Evolutionary conservation across 495 filamentous ascomycete species (phyloP), one percentile per base, ranked within the genome.

Genomic region (Barbatosphaeria neglecta): DNA sequence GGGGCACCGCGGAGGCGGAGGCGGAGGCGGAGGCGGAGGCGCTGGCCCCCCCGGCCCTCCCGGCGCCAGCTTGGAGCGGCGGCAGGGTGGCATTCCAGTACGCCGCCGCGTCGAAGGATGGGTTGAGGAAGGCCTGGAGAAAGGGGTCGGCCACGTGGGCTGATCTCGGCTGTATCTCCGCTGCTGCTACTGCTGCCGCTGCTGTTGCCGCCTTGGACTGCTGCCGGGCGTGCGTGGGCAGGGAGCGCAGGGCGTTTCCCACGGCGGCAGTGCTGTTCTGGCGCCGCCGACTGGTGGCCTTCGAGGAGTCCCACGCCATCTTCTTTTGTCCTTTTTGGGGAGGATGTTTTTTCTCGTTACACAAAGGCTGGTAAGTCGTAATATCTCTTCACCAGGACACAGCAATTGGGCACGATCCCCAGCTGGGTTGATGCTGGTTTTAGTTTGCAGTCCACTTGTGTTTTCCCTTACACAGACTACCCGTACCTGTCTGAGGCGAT

Each of bases 31-130:
- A 17, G 41, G n/a, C 2, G 6, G 37, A 13, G 1, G 42, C 20
- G 1, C 28, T 18, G 4, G 41, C 15, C n/a, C n/a, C n/a, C n/a
- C n/a, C n/a, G n/a, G n/a, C n/a, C n/a, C n/a, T n/a, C n/a, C n/a
- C n/a, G 9, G 52, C 35, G 50, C 54, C 60, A 47, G 52, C 74
- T 22, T 81, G 74, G 3, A 86, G 71, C 6, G 79, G 57, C 6
- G 87, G 84, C 7, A 95, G 74, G 11, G 76, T 73, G 40, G 75
- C 67, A 63, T 95, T 94, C 55, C 94, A 78, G 64, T 87, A 94
- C 31, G 83, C 77, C 54, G 77, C 83, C 16, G 86, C 74, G 64
- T 90, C 84, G 62, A 94, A 95, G 44, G 80, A 73, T 10, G 80
- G 75, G 39, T 73, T 67, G 22, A 86, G 71, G 62, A 94, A 95